Evolutionary conservation across 73 alveolate genomes (phyloP).

Genomic region (Paramecium sexaurelia): DNA sequence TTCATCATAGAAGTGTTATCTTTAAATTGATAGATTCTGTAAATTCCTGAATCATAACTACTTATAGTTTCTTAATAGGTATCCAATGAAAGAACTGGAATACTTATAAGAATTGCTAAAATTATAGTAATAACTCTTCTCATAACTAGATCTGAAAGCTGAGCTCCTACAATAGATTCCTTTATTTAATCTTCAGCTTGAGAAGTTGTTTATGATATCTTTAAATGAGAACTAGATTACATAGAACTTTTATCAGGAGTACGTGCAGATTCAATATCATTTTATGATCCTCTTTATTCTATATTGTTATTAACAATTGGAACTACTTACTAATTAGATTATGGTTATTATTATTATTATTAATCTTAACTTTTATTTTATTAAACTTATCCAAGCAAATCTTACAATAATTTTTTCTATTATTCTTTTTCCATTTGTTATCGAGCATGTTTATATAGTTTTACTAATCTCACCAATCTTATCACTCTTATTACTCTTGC

Average conservation of each 20-base stretch:
- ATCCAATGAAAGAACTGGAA: constrained; percentile 75
- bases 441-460: constrained; percentile 71
- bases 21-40: background rate
- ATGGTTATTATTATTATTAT: background rate
- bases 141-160: constrained; percentile 89
- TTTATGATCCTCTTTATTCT: background rate
- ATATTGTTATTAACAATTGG: background rate
- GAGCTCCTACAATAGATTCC: constrained; percentile 92
- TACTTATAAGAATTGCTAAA: constrained; percentile 81
- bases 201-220: background rate
- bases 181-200: constrained; percentile 48
- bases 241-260: constrained; percentile 13
- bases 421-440: constrained; percentile 3
- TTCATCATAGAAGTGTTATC: background rate
- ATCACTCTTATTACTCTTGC: constrained; percentile 75
- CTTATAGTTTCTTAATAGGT: constrained; percentile 71
- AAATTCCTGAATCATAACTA: constrained; percentile 63
- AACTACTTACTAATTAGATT: background rate
- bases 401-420: background rate
- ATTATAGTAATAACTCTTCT: constrained; percentile 91
- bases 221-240: background rate
- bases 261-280: background rate
- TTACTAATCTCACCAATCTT: constrained; percentile 75
- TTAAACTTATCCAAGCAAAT: background rate
- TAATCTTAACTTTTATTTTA: background rate